Base-by-base conservation (phyloP, 192 early-diverging fungal species). In the Neocallimastix lanati region DNA sequence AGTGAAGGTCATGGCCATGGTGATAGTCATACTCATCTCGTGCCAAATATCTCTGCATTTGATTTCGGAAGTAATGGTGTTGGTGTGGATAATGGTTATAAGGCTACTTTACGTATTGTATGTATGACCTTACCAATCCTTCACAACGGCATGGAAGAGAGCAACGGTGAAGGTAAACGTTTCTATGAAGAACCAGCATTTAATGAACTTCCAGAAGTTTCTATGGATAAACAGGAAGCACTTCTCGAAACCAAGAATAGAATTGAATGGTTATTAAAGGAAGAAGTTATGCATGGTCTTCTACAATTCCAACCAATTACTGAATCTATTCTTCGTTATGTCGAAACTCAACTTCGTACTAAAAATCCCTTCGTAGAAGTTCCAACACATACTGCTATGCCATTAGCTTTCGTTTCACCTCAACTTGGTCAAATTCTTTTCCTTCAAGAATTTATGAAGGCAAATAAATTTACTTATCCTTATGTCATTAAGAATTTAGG, bases 201-300 rank as follows among this genome's bases (percentile, higher is more conserved):
- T 36, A 80, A 84, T 28, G 80, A 80, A 67, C 83, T 81, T 13
- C 84, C 82, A 15, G 79, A 79, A 29, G 81, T 87, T 6, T 79
- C 82, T 37, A 13, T 58, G 28, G 86, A 86, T 38, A 91, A 92
- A 79, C 81, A 85, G 58, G 88, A 89, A 33, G 91, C 91, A 1
- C 81, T 94, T 21, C 80, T 83, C 0, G 87, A 91, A 78, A 90
- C 89, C 2, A 86, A 87, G 77, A 80, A 84, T 2, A 83, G 88
- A 35, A 81, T 94, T 18, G 86, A 90, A 27, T 86, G 84, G 85
- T 78, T 93, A 0, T 84, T 93, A n/a, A 90, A 91, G 40, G 91
- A 94, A 77, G 92, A 94, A 83, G 86, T 94, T 28, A 90, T 94
- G 86, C 89, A 92, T 82, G 85, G 87, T 0, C 81, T 94, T 28